Conservation (phyloP, 1,139 yeast species). For the Candida sanyaensis region DNA sequence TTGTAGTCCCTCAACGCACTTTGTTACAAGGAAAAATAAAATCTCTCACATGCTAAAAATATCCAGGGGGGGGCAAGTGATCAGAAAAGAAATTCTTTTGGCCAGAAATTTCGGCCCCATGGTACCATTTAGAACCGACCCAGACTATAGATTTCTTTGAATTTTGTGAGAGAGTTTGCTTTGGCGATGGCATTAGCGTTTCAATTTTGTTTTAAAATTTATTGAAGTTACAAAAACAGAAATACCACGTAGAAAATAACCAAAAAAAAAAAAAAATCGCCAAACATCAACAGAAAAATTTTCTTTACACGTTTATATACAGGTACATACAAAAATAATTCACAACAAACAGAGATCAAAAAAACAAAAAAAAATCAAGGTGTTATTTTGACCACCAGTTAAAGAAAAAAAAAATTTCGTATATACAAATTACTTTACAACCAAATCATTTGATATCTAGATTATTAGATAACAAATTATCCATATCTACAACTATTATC, state of each 20-base stretch:
- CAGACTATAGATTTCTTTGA: too few relatives aligned
- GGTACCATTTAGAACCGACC: too few relatives aligned
- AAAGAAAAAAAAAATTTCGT: not conserved
- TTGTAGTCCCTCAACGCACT: not conserved
- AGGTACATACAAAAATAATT: not conserved
- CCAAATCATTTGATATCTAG: conserved; percentile 1
- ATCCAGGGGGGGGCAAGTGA: not conserved
- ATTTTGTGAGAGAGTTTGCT: not conserved
- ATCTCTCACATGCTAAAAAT: not conserved
- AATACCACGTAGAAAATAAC: not conserved
- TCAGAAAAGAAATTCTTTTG: too few relatives aligned
- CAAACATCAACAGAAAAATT: not conserved
- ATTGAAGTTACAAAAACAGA: not conserved
- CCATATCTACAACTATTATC: not conserved
- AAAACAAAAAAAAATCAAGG: not conserved
- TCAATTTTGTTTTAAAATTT: not conserved
- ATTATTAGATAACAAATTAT: not conserved
- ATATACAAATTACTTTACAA: conserved; percentile 1
- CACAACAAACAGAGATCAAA: not conserved
- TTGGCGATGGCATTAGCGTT: not conserved
- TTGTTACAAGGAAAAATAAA: not conserved
- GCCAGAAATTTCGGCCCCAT: too few relatives aligned
- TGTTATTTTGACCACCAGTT: not conserved
- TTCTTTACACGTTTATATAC: not conserved
- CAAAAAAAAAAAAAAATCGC: not conserved